Base-by-base conservation (phyloP, 305 asterid species). In the Rubia peregrina region DNA sequence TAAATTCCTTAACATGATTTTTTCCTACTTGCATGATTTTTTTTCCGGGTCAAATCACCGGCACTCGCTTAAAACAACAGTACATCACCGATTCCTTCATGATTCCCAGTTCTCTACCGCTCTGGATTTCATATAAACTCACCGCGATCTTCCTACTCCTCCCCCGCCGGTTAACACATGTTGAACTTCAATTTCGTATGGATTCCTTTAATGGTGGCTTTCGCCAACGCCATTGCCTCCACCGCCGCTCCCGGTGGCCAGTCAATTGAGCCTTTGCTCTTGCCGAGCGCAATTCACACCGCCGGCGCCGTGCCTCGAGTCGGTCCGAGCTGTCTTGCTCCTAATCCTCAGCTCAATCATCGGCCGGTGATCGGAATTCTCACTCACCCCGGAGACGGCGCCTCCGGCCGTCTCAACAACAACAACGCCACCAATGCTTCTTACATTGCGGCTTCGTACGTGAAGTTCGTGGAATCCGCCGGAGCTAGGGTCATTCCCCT, bases 401-500 rank as follows among this genome's bases (percentile, higher is more conserved):
- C 95, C 64, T 86, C 92, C 53, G 97, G 97, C 21, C 82, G 90
- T 38, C 88, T 88, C n/a, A n/a, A n/a, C n/a, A n/a, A n/a, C 59
- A 84, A 57, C 55, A 84, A 90, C 72, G 89, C 84, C 7, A 79
- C 91, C 3, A 46, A 82, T 64, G 96, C 83, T 48, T 94, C 98
- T 49, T 87, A 91, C 43, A 88, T 94, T 64, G 96, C 96, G 17
- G 97, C 96, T n/a, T 94, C 97, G 10, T 94, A 94, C 80, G 97
- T 94, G 38, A 94, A 91, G 84, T 89, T 94, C 73, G 95, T 83
- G 11, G 98, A 94, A 73, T 84, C 96, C 4, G 97, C 91, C 49
- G 98, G 97, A 10, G 96, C 98, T 61, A 87, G 98, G 81, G 98
- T 88, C 75, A 83, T 94, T 81, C 98, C 98, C 17, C 89, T 94